Evolutionary conservation across 768 basidiomycete species (phyloP).

Genomic region (Hygrophorus pudorinus): DNA sequence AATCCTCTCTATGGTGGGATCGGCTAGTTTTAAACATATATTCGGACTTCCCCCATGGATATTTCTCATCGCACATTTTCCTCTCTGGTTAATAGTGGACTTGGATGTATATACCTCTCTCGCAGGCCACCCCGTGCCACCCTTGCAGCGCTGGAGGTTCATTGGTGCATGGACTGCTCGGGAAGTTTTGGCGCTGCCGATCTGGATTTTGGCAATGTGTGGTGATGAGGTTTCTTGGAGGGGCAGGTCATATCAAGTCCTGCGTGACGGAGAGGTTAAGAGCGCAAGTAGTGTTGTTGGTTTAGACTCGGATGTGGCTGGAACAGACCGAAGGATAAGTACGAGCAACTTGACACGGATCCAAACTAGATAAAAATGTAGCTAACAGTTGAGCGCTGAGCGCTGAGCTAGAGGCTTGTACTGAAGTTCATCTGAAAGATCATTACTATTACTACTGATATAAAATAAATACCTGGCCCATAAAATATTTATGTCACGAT

Average conservation of each 20-base stretch:
- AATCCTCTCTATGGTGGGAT: slow-evolving; percentile 55
- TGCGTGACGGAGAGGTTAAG: slow-evolving; percentile 62
- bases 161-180: slow-evolving; percentile 69
- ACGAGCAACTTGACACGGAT: slow-evolving; percentile 23
- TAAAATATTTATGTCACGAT: no score
- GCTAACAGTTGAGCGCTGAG: background rate
- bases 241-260: slow-evolving; percentile 66
- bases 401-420: no score
- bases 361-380: slow-evolving; percentile 1
- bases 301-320: slow-evolving; percentile 15
- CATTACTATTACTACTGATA: no score
- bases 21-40: slow-evolving; percentile 41
- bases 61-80: slow-evolving; percentile 50
- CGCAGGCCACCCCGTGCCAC: slow-evolving; percentile 50
- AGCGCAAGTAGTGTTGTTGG: slow-evolving; percentile 18
- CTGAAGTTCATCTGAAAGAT: no score
- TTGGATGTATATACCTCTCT: slow-evolving; percentile 75
- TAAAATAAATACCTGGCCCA: no score
- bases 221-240: slow-evolving; percentile 85
- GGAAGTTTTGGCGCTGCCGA: slow-evolving; percentile 80
- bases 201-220: slow-evolving; percentile 74
- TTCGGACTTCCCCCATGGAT: slow-evolving; percentile 42
- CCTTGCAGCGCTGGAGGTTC: slow-evolving; percentile 45
- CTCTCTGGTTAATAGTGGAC: slow-evolving; percentile 70
- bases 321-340: slow-evolving; percentile 16